Evolutionary conservation across 257 asterid species (phyloP), one percentile per base, ranked within the genome.

Genomic region (Penstemon newberryi): DNA sequence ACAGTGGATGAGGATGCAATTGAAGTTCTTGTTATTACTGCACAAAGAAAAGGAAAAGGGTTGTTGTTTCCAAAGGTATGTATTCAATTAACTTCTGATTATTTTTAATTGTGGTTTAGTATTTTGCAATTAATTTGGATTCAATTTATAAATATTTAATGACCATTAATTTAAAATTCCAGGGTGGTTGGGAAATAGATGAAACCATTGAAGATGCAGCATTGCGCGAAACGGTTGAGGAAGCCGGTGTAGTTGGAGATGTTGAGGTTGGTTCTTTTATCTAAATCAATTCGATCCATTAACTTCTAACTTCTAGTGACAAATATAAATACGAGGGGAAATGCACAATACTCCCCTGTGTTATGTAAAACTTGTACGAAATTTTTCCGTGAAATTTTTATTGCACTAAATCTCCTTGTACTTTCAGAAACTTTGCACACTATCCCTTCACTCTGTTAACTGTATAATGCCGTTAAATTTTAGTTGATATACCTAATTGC

Each of bases 121-220:
- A 2, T 40, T 43, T 13, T 12, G 8, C 7, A 3, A 33, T 38
- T 7, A 11, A 8, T 40, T 60, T 46, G 11, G 9, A 7, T 7
- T 7, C 4, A 6, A 7, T 7, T 9, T 3, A 49, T 49, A 3
- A 49, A 10, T 49, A 13, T 10, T 10, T 49, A 4, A 49, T 46
- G 51, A 7, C 3, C 51, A 46, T 53, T 11, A 11, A 11, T 39
- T 58, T 42, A 13, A 60, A 25, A 25, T 25, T 12, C 12, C 70
- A 91, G 96, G 98, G 98, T 7, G 98, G 98, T 33, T 92, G 98
- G 98, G 98, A 92, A 63, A 75, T 52, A 2, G 98, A 92, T 67
- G 98, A 92, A 74, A 46, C 85, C 53, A 87, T 87, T 2, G 79
- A 69, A 57, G 89, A 75, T 9, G 98, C 98, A 5, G 98, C 96